A percentile compares a stretch with the other conserved stretches of the same genome.
Evolutionary conservation across 179 eudicot genomes (phyloP).

Genomic region (Beta corolliflora): DNA sequence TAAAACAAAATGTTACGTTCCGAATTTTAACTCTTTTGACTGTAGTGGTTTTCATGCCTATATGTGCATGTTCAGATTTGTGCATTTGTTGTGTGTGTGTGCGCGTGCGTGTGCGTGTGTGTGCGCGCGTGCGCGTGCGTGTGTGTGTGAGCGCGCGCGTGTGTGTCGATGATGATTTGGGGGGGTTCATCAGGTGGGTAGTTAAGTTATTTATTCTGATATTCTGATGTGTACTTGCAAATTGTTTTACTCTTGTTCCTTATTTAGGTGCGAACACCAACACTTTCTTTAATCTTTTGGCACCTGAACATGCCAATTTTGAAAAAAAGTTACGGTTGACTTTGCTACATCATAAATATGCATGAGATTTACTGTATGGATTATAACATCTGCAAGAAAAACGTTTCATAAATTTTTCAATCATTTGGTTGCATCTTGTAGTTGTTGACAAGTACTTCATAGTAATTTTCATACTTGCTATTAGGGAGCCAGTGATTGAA

Average conservation of each 20-base stretch:
- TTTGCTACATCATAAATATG: not conserved
- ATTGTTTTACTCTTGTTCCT: not conserved
- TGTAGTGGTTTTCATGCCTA: not conserved
- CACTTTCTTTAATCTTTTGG: not conserved
- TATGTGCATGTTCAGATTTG: not conserved
- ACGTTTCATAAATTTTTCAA: not conserved
- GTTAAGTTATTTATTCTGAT: not conserved
- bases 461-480: slow-evolving; percentile 1
- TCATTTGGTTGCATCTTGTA: not conserved
- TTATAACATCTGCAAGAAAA: not conserved
- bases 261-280: not conserved
- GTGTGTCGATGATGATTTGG: not conserved
- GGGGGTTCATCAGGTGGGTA: not conserved
- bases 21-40: no score
- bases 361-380: not conserved
- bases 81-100: not conserved
- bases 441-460: not conserved
- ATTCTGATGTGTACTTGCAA: not conserved
- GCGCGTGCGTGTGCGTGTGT: not conserved
- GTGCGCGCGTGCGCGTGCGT: no score
- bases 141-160: no score
- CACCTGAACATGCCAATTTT: not conserved
- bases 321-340: not conserved
- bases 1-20: no score
- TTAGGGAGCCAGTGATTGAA: slow-evolving; percentile 47